A percentile compares a stretch with the other conserved stretches of the same genome.
Evolutionary conservation across 371 early-diverging fungal species (phyloP).

Genomic region (Capillidium heterosporum): DNA sequence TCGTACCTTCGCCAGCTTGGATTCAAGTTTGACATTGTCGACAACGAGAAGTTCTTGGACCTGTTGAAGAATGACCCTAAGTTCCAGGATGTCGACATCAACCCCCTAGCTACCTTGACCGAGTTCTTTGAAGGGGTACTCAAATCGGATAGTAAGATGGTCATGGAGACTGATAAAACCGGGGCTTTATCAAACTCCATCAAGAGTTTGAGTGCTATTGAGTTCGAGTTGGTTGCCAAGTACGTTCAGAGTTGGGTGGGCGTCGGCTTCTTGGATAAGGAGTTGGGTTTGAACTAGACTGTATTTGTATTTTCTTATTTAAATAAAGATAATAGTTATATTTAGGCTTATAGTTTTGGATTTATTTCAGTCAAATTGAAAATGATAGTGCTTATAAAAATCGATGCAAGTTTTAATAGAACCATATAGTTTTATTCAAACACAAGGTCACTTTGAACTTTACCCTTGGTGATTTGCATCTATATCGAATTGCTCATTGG

Average conservation of each 20-base stretch:
- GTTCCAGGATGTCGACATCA: neutral
- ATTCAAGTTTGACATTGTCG: neutral
- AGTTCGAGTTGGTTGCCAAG: neutral
- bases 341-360: too few species aligned
- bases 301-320: too few species aligned
- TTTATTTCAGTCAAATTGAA: too few species aligned
- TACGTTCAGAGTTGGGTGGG: neutral
- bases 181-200: neutral
- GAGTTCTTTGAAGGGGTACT: too few species aligned
- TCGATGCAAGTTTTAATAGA: too few species aligned
- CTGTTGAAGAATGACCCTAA: neutral
- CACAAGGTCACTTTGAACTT: too few species aligned
- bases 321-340: too few species aligned
- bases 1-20: neutral
- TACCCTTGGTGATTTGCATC: too few species aligned
- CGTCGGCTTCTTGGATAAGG: conserved; percentile 1
- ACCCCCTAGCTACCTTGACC: neutral
- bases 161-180: neutral
- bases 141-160: neutral
- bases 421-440: too few species aligned
- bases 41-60: neutral
- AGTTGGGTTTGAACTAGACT: neutral
- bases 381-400: too few species aligned
- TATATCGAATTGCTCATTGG: too few species aligned
- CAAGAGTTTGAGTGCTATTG: neutral